Base-by-base conservation (phyloP, 163 green algal genomes). In the Chloroidium sp. region DNA sequence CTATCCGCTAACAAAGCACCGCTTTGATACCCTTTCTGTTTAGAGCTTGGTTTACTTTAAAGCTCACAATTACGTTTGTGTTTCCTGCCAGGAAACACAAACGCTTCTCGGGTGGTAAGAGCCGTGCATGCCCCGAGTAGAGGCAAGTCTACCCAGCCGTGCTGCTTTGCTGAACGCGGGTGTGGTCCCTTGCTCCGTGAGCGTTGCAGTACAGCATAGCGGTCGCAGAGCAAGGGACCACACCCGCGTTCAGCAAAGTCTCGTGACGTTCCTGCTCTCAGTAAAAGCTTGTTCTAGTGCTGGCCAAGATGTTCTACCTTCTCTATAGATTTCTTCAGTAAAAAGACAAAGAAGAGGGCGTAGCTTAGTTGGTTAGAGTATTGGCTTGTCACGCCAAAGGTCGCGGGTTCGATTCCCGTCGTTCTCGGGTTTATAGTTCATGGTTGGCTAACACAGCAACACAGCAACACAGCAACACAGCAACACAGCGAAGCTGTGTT, bases 391-490 rank as follows among this genome's bases (percentile, higher is more conserved):
- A 86, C 83, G 83, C 76, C 85, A 84, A 86, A 84, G 81, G 81
- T 82, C 81, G 82, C 85, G 86, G 84, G 86, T 90, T 90, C 86
- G 82, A 90, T 69, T 86, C 86, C 84, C 86, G 83, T 90, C 79
- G 79, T 84, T 81, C 83, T 85, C 86, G 79, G 36, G 36, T 36
- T 36, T 36, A 36, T 36, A 36, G 36, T 36, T 36, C 36, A 36
- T 36, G 36, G 36, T 36, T 36, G 36, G 36, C 36, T 36, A 36
- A 36, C 36, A 36, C 36, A 36, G 36, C 36, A 36, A 36, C 36
- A 36, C 36, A 36, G 36, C 36, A 36, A 36, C 36, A 36, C 36
- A 36, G 36, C 36, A 36, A 36, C 36, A 36, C 36, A 36, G 36
- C 36, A 36, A 36, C 36, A 36, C 36, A 36, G 36, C 36, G 36